Evolutionary conservation across 2,329 filamentous ascomycete genomes (phyloP), one percentile per base, ranked within the genome.

Genomic region (Paecilomyces formosus): DNA sequence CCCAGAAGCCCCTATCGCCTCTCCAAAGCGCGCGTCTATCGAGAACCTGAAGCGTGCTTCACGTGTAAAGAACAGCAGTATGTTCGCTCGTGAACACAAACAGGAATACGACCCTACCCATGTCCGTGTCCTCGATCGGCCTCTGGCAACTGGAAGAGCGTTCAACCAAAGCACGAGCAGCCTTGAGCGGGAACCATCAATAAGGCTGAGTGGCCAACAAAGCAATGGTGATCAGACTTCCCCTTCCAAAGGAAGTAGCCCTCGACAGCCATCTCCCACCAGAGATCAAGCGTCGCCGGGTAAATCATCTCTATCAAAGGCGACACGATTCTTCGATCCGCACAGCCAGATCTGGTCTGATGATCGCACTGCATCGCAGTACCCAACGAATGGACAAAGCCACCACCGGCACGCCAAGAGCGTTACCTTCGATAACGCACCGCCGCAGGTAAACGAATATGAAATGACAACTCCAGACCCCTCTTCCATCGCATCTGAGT

Each of bases 381-480:
- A 86, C 55, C 77, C 88, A 15, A 84, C 85, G 35, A 83, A 84
- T 6, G 87, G 88, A 57, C 85, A 85, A 63, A 82, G 81, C 12
- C 81, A 92, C 50, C 88, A 91, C 70, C 88, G 92, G 57, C 90
- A 96, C 75, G 87, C 91, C 54, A 99, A 99, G 81, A 97, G 92
- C 68, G 94, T 99, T 59, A 99, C 93, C 0, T 99, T 99, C 71
- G 92, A 97, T 75, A 89, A 88, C 39, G 92, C 90, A 1, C 93
- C 93, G 22, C 94, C 94, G 24, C 90, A 96, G 71, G 84, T 99
- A 68, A 96, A 97, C 71, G 94, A 99, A 76, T 99, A 97, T 73
- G 94, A 97, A 76, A 92, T 97, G 89, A 89, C 91, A 33, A 99
- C 94, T 1, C 94, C 94, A 11, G 94, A 97, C 70, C 85, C 95